phyloP scores from a whole-genome alignment of 169 alveolate species.

The Toxoplasma gondii region DNA sequence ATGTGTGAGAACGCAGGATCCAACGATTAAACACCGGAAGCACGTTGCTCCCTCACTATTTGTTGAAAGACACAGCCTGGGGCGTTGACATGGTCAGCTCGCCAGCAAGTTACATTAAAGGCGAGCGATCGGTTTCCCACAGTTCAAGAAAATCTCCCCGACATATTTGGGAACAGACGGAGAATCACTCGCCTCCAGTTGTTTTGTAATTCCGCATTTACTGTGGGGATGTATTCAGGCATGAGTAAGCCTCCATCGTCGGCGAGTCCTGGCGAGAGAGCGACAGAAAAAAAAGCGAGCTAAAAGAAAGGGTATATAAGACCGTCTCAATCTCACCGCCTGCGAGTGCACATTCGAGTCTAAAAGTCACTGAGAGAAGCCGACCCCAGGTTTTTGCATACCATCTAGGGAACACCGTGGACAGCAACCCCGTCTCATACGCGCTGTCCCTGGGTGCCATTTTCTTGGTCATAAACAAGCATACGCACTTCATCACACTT shows the following conservation, averaged over 20 bases:
- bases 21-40: no score
- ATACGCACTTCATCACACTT: no score
- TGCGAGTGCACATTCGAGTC: not conserved
- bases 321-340: not conserved
- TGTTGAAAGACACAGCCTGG: not conserved
- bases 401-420: not conserved
- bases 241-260: slow-evolving; percentile 65
- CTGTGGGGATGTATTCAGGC: slow-evolving; percentile 44
- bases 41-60: not conserved
- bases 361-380: not conserved
- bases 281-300: not conserved
- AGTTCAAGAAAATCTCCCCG: not conserved
- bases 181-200: slow-evolving; percentile 18
- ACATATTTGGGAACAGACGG: not conserved
- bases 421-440: not conserved
- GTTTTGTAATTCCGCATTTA: not conserved
- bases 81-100: not conserved
- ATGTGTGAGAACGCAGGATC: not conserved
- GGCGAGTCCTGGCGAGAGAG: slow-evolving; percentile 48
- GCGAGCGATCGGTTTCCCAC: not conserved
- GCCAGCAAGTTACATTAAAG: not conserved
- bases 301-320: not conserved
- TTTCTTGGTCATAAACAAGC: no score
- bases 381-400: not conserved
- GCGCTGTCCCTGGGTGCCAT: no score